These are phyloP conservation scores for Crithidia sp. DNA, from an alignment of 208 protist genomes.

Conservation along the genomic window DNA sequence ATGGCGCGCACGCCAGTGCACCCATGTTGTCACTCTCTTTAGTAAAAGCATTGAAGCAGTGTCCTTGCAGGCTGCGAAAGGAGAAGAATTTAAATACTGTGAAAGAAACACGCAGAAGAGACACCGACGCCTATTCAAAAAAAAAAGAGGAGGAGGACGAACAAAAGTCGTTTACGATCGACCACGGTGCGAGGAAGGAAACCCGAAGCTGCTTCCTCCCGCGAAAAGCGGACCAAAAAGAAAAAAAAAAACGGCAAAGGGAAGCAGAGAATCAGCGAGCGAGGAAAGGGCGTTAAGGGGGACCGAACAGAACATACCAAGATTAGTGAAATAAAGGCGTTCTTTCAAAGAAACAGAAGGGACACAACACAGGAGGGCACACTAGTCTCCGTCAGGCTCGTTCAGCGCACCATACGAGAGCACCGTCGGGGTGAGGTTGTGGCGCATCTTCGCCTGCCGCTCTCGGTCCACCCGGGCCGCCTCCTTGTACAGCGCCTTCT, in stretches of 20 bases:
- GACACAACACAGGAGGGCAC: not conserved
- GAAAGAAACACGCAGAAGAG: no score
- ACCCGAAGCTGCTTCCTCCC: no score
- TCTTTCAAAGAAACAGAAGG: not conserved
- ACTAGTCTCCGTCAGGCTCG: slow-evolving; percentile 83
- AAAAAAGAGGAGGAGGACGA: not conserved
- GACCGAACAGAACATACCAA: no score
- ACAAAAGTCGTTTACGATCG: not conserved
- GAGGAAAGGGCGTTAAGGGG: not conserved
- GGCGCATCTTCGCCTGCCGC: slow-evolving; percentile 52
- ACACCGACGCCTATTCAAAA: no score
- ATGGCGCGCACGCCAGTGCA: no score
- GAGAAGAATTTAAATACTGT: no score
- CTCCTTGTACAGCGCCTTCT: slow-evolving; percentile 79
- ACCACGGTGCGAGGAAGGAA: no score
- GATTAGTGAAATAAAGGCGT: not conserved
- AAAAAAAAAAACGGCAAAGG: not conserved
- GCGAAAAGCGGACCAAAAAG: no score
- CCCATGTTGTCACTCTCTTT: no score
- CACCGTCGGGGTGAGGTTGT: slow-evolving; percentile 53
- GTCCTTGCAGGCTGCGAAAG: no score
- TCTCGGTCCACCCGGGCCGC: slow-evolving; percentile 63
- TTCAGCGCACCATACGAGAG: slow-evolving; percentile 79
- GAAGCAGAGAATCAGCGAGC: not conserved
- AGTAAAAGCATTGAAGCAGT: no score